These are phyloP conservation scores for Cyberlindnera americana DNA, from an alignment of 805 yeast species.

Conservation along the genomic window DNA sequence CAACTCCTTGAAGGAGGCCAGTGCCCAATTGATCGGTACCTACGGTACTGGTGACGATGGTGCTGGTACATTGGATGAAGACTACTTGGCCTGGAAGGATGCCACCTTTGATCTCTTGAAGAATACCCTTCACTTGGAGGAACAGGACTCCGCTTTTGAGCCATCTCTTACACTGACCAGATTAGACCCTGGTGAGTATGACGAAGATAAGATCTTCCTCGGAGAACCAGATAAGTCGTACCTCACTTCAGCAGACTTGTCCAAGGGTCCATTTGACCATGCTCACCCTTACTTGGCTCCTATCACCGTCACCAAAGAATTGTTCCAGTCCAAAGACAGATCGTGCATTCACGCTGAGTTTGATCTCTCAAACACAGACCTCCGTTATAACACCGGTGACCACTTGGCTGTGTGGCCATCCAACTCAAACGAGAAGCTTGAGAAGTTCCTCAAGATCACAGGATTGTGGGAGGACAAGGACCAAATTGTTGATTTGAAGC, in stretches of 20 bases:
- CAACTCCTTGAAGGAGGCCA: conserved; percentile 51
- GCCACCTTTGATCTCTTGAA: conserved; percentile 61
- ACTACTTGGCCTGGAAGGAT: conserved; percentile 91
- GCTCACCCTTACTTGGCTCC: conserved; percentile 81
- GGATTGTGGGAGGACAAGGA: conserved; percentile 51
- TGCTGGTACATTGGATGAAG: conserved; percentile 91
- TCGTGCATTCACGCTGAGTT: conserved; percentile 89
- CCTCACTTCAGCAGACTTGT: conserved; percentile 32
- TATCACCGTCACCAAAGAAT: conserved; percentile 56
- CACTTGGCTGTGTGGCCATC: conserved; percentile 95
- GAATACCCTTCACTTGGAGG: conserved; percentile 62
- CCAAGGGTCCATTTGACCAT: conserved; percentile 75
- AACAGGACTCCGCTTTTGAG: conserved; percentile 75
- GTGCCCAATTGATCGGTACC: conserved; percentile 71
- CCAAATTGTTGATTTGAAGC: conserved; percentile 57
- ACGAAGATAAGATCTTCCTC: conserved; percentile 45
- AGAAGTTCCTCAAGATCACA: conserved; percentile 60
- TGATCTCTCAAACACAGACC: conserved; percentile 68
- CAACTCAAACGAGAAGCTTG: conserved; percentile 72
- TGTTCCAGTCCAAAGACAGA: conserved; percentile 63
- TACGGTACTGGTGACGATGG: conserved; percentile 96
- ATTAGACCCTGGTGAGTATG: conserved; percentile 35
- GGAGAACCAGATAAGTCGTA: conserved; percentile 71
- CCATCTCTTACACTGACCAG: conserved; percentile 53
- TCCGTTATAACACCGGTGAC: conserved; percentile 92